Conservation (phyloP, 1,284 basidiomycete species). For the Vanrija sp. region DNA sequence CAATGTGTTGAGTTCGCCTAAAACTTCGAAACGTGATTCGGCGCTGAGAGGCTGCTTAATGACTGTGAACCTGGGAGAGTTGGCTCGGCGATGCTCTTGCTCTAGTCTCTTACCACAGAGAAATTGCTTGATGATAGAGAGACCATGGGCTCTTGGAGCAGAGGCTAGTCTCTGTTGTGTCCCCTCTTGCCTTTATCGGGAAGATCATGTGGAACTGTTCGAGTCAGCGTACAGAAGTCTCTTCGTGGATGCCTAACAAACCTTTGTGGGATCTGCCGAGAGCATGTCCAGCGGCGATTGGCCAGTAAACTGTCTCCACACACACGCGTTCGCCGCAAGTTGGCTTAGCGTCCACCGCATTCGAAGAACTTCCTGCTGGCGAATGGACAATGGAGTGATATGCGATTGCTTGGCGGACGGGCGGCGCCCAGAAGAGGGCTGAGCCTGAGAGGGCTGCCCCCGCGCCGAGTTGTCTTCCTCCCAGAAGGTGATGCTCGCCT, state of each 20-base stretch:
- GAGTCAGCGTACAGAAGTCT: background rate
- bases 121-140: constrained; percentile 23
- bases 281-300: constrained; percentile 12
- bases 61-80: constrained; percentile 4
- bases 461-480: background rate
- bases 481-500: constrained; percentile 11
- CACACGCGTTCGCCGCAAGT: constrained; percentile 20
- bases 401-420: background rate
- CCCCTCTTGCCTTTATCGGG: constrained; percentile 16
- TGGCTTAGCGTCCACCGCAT: constrained; percentile 30
- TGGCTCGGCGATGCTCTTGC: no score
- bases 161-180: constrained; percentile 2
- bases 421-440: constrained; percentile 8
- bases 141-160: constrained; percentile 19
- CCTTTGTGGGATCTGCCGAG: constrained; percentile 20
- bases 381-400: constrained; percentile 4
- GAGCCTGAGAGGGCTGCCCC: background rate
- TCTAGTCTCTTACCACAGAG: constrained; percentile 22
- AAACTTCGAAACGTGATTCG: constrained; percentile 4
- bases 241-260: constrained; percentile 1
- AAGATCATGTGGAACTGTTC: constrained; percentile 28
- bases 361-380: constrained; percentile 27
- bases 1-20: constrained; percentile 7
- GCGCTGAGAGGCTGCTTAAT: background rate
- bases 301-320: constrained; percentile 19